Conservation (phyloP, 768 basidiomycete species). For the Gyrodon lividus region DNA sequence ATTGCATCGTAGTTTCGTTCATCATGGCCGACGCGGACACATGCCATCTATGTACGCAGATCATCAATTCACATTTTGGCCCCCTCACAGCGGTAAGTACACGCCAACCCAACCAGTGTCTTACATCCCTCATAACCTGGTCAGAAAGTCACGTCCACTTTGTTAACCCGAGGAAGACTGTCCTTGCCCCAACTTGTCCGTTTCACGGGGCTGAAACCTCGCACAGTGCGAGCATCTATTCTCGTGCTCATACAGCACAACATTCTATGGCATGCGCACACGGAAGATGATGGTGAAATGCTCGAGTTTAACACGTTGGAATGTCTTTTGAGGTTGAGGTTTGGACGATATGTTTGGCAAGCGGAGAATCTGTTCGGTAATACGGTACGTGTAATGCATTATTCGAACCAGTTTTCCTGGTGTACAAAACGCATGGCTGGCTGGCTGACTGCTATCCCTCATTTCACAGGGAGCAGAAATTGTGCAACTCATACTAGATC, state of each 20-base stretch:
- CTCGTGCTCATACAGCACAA: slow-evolving; percentile 90
- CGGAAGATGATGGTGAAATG: slow-evolving; percentile 70
- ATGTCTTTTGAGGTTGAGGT: slow-evolving; percentile 78
- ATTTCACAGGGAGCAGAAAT: slow-evolving; percentile 65
- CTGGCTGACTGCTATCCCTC: slow-evolving; percentile 1
- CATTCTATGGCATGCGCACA: slow-evolving; percentile 79
- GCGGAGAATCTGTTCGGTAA: slow-evolving; percentile 71
- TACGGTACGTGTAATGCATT: slow-evolving; percentile 46
- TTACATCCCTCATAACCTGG: slow-evolving; percentile 1
- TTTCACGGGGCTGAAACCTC: slow-evolving; percentile 64
- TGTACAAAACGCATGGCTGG: background rate
- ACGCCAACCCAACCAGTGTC: background rate
- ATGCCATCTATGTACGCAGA: slow-evolving; percentile 57
- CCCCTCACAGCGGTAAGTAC: slow-evolving; percentile 58
- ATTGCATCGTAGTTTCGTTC: background rate
- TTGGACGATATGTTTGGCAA: slow-evolving; percentile 77
- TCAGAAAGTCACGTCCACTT: slow-evolving; percentile 69
- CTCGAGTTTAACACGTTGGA: slow-evolving; percentile 83
- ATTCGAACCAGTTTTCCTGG: background rate
- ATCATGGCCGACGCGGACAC: slow-evolving; percentile 67
- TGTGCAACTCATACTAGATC: slow-evolving; percentile 72
- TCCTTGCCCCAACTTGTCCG: slow-evolving; percentile 66
- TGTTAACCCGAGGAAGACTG: slow-evolving; percentile 85
- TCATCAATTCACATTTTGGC: slow-evolving; percentile 66
- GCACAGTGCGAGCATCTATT: slow-evolving; percentile 65